A percentile compares a stretch with the other conserved stretches of the same genome.
Evolutionary conservation across 805 yeast species (phyloP).

Genomic region (Candida cerambycidarum): DNA sequence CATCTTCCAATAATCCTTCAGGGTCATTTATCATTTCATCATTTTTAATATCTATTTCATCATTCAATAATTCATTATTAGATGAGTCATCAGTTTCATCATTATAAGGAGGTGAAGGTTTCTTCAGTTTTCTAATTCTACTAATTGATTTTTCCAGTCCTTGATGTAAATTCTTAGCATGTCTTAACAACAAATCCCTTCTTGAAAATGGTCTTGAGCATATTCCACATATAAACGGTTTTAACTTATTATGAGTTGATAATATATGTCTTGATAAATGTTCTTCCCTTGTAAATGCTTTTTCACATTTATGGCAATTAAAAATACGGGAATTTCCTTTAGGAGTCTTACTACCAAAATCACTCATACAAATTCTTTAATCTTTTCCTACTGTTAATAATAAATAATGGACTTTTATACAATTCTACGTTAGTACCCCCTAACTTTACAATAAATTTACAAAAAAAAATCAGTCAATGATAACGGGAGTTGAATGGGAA

Average conservation of each 20-base stretch:
- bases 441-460: no score
- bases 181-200: conserved; percentile 43
- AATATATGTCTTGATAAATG: conserved; percentile 43
- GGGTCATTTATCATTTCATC: background rate
- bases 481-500: background rate
- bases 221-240: conserved; percentile 46
- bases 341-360: conserved; percentile 43
- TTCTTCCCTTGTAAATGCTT: conserved; percentile 49
- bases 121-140: conserved; percentile 40
- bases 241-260: conserved; percentile 44
- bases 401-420: no score
- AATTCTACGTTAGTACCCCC: background rate
- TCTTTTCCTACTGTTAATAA: no score
- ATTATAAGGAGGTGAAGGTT: conserved; percentile 8
- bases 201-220: conserved; percentile 44
- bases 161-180: conserved; percentile 45
- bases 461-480: conserved; percentile 2
- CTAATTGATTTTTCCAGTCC: conserved; percentile 45
- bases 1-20: conserved; percentile 1
- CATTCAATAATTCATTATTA: background rate
- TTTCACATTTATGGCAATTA: conserved; percentile 40
- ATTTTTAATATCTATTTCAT: background rate
- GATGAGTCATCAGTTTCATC: conserved; percentile 1
- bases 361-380: conserved; percentile 11
- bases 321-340: conserved; percentile 44